A percentile compares a stretch with the other conserved stretches of the same genome.
These are phyloP conservation scores for Trametes punicea DNA, from an alignment of 768 basidiomycete genomes.

Conservation along the genomic window DNA sequence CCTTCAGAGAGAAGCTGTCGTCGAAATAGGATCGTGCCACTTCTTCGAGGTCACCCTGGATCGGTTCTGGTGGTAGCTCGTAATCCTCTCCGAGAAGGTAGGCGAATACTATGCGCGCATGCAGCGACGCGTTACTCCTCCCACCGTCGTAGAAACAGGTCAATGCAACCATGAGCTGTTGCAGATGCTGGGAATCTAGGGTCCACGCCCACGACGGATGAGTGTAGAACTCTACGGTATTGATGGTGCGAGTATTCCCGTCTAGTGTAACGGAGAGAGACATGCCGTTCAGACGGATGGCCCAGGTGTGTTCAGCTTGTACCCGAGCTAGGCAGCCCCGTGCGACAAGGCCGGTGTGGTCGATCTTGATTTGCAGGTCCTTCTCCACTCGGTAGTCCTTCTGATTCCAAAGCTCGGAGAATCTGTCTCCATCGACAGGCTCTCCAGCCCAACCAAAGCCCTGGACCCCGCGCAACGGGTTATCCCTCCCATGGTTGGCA, in stretches of 20 bases:
- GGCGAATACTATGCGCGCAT: conserved; percentile 6
- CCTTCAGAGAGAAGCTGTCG: background rate
- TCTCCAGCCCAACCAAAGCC: conserved; percentile 13
- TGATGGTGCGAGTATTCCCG: background rate
- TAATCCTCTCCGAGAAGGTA: conserved; percentile 7
- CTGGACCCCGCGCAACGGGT: background rate
- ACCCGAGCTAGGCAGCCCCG: background rate
- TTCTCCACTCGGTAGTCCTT: conserved; percentile 5
- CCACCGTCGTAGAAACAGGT: background rate
- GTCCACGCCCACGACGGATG: conserved; percentile 3
- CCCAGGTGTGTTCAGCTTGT: background rate
- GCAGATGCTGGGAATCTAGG: background rate
- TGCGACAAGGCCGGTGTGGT: background rate
- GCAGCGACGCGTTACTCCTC: background rate
- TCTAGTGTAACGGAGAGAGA: background rate
- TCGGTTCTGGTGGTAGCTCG: background rate
- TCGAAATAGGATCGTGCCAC: background rate
- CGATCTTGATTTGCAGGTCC: background rate
- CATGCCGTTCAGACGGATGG: background rate
- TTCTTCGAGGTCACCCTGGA: background rate
- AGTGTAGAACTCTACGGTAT: too few relatives aligned
- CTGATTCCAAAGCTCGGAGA: background rate
- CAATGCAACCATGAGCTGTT: background rate
- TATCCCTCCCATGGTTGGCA: background rate
- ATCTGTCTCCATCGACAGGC: background rate